Conservation (phyloP, 768 basidiomycete species). For the Tricholoma saponaceum region DNA sequence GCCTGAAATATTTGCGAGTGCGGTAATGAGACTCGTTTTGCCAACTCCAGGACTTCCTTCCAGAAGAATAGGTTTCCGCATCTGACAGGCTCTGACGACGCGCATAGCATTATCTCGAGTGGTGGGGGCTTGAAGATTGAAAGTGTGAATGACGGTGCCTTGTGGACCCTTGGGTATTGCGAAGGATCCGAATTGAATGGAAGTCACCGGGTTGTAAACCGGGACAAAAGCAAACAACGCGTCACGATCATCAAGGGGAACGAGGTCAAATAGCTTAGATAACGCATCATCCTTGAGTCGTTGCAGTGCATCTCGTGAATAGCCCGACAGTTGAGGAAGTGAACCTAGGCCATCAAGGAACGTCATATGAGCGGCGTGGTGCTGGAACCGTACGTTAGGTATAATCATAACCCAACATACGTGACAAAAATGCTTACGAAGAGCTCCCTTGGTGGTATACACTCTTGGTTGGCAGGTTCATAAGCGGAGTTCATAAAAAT, state of each 20-base stretch:
- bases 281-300: conserved; percentile 59
- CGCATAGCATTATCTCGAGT: conserved; percentile 85
- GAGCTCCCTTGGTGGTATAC: conserved; percentile 44
- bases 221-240: conserved; percentile 21
- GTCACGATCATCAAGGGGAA: conserved; percentile 37
- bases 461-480: conserved; percentile 20
- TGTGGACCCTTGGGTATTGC: conserved; percentile 56
- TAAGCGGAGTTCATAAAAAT: conserved; percentile 73
- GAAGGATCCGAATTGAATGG: conserved; percentile 71
- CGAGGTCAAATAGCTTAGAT: conserved; percentile 49
- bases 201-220: conserved; percentile 27
- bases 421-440: conserved; percentile 50
- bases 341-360: conserved; percentile 86
- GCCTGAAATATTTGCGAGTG: conserved; percentile 77
- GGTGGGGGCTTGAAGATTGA: conserved; percentile 87
- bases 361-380: conserved; percentile 91
- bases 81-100: conserved; percentile 84
- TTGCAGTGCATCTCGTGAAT: conserved; percentile 55
- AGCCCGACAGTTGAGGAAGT: conserved; percentile 65
- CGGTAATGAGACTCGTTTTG: conserved; percentile 90
- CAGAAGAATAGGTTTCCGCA: conserved; percentile 86
- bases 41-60: conserved; percentile 99
- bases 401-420: background rate
- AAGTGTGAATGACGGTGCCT: conserved; percentile 35
- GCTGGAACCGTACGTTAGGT: conserved; percentile 40